Conservation (phyloP, 2,329 filamentous ascomycete species). For the Scopulariopsis brevicaulis region DNA sequence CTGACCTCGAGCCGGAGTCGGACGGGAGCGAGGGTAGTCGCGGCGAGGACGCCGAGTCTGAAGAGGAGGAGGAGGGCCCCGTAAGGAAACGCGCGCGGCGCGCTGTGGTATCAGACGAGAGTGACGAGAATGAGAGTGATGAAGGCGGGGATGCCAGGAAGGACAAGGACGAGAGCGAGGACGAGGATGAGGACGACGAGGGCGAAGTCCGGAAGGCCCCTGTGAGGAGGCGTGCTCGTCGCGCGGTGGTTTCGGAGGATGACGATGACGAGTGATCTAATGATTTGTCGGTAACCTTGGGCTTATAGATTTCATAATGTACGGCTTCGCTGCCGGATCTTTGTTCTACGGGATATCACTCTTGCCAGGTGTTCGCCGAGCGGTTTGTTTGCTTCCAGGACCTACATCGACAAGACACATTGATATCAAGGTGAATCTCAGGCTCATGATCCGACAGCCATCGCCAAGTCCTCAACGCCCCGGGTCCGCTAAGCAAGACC, state of each 20-base stretch:
- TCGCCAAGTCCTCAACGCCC: too few species aligned
- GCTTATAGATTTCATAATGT: neutral
- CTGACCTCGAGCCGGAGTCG: constrained; percentile 16
- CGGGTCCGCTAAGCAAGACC: too few species aligned
- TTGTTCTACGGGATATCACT: neutral
- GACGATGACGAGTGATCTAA: neutral
- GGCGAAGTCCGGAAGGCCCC: neutral
- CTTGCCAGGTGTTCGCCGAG: neutral
- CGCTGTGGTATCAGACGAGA: neutral
- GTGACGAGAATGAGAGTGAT: neutral
- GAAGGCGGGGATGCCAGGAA: neutral
- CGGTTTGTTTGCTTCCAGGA: too few species aligned
- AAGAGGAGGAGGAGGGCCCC: neutral
- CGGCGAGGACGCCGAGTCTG: neutral
- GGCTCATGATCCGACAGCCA: too few species aligned
- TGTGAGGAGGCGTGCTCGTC: neutral
- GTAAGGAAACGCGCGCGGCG: neutral
- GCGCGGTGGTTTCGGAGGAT: neutral
- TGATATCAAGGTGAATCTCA: too few species aligned
- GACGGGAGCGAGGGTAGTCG: neutral
- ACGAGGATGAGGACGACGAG: neutral
- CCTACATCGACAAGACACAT: too few species aligned
- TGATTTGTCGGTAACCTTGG: neutral
- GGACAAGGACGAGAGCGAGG: neutral
- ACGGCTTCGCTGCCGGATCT: neutral